Base-by-base conservation (phyloP, 2,329 filamentous ascomycete genomes). In the Myriangium duriaei region DNA sequence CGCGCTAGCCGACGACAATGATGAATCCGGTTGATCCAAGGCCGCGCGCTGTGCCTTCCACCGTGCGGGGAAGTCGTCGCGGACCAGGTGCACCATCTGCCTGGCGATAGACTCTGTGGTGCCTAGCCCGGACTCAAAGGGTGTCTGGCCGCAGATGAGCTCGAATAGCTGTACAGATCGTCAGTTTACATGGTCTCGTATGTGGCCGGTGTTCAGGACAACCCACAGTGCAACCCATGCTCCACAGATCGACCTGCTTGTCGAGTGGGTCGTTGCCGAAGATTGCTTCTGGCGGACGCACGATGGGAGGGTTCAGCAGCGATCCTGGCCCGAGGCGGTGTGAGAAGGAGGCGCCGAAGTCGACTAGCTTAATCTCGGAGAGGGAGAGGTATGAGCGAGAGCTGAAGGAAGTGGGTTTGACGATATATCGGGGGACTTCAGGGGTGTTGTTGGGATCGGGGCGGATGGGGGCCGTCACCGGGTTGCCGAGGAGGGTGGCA, bases 331-430 rank as follows among this genome's bases (percentile, higher is more conserved):
- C 5, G 2, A 49, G 38, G 10, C 45, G 12, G 9, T 4, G 30
- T 9, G 42, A 41, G 39, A 63, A 63, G 29, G 58, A 58, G 46
- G 61, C 48, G 1, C 59, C 57, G 39, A 61, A 62, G 40, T 63
- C 58, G 9, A 61, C 44, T n/a, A 60, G 52, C 31, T 59, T 59
- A 43, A 55, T 45, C 0, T 31, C 6, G 14, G 43, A 13, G 9
- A 24, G 13, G 13, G 39, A 11, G 12, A 16, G 18, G 1, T 34
- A 1, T 11, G 45, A 35, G 26, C 15, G 11, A 0, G 41, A 33
- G 15, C 43, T 46, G 5, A 42, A 45, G 10, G 37, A 39, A 0
- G 49, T 42, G 10, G 41, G 13, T 7, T 47, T 47, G 1, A 55
- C 41, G 12, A 52, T 50, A 32, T 37, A 36, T 3, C 26, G 13